Evolutionary conservation across 164 flowering plant genomes (phyloP).

Genomic region (Protea cynaroides): DNA sequence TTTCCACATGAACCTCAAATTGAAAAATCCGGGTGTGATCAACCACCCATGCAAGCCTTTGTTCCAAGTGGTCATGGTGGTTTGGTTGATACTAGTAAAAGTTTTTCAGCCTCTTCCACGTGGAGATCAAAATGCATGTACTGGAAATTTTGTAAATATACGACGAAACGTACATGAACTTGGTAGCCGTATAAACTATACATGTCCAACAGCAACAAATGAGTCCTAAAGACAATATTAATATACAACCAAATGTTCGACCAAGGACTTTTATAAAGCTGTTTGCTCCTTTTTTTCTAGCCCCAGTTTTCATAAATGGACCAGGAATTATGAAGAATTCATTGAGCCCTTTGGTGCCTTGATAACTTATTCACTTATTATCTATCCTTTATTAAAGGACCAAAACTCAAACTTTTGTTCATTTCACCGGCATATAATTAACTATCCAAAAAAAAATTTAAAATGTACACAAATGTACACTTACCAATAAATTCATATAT

Average conservation of each 20-base stretch:
- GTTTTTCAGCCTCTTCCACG: conserved; percentile 42
- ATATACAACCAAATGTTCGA: conserved; percentile 46
- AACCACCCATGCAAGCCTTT: conserved; percentile 44
- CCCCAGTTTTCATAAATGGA: conserved; percentile 60
- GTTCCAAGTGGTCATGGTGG: conserved; percentile 43
- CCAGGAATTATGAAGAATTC: too few species aligned
- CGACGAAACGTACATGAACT: conserved; percentile 50
- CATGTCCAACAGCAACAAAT: conserved; percentile 55
- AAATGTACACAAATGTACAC: too few species aligned
- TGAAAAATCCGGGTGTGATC: conserved; percentile 41
- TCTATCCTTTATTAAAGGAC: too few species aligned
- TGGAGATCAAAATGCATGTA: conserved; percentile 44
- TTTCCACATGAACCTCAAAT: conserved; percentile 44
- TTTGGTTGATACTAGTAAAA: conserved; percentile 29
- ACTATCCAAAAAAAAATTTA: too few species aligned
- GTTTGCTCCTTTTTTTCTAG: conserved; percentile 42
- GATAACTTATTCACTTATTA: too few species aligned
- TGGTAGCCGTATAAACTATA: conserved; percentile 40
- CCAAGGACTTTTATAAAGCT: conserved; percentile 59
- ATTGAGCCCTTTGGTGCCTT: too few species aligned
- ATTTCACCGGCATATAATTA: too few species aligned
- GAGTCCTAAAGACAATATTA: conserved; percentile 38
- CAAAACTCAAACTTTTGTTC: too few species aligned
- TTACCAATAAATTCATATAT: too few species aligned
- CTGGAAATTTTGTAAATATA: conserved; percentile 36